Evolutionary conservation across 106 monocot species (phyloP).

Genomic region (Platanthera zijinensis): DNA sequence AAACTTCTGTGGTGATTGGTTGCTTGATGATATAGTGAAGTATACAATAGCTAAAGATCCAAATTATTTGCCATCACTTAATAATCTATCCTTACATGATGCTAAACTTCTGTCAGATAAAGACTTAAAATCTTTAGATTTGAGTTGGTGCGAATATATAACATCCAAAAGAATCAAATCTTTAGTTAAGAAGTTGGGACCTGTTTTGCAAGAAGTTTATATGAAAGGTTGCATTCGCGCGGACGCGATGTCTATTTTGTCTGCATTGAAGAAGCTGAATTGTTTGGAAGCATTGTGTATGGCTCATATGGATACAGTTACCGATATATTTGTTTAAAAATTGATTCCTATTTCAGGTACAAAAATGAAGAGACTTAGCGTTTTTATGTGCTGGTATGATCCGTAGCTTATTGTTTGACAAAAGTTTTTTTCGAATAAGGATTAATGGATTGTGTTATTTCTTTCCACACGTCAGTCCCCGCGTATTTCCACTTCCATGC

Average conservation of each 20-base stretch:
- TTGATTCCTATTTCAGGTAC: constrained; percentile 44
- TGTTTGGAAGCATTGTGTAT: constrained; percentile 55
- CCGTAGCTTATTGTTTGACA: constrained; percentile 6
- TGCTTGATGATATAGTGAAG: constrained; percentile 54
- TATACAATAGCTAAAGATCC: constrained; percentile 34
- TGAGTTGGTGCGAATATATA: constrained; percentile 64
- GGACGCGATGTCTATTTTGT: constrained; percentile 57
- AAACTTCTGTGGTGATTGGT: constrained; percentile 56
- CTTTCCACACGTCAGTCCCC: background rate
- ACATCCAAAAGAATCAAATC: constrained; percentile 47
- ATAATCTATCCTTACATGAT: constrained; percentile 52
- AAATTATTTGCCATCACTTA: constrained; percentile 52
- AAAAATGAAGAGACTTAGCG: constrained; percentile 42
- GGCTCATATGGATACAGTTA: constrained; percentile 41
- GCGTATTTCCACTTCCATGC: background rate
- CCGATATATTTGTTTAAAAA: constrained; percentile 40
- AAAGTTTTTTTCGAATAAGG: background rate
- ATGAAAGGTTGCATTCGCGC: constrained; percentile 66
- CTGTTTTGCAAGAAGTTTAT: constrained; percentile 42
- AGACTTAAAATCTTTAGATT: constrained; percentile 58
- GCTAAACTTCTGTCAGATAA: constrained; percentile 66
- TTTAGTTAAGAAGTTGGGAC: constrained; percentile 35
- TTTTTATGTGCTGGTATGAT: constrained; percentile 62
- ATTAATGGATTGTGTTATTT: background rate
- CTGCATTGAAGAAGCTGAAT: constrained; percentile 47